A percentile compares a stretch with the other conserved stretches of the same genome.
phyloP scores from a whole-genome alignment of 305 asterid genomes.

The Solanum hybrid region DNA sequence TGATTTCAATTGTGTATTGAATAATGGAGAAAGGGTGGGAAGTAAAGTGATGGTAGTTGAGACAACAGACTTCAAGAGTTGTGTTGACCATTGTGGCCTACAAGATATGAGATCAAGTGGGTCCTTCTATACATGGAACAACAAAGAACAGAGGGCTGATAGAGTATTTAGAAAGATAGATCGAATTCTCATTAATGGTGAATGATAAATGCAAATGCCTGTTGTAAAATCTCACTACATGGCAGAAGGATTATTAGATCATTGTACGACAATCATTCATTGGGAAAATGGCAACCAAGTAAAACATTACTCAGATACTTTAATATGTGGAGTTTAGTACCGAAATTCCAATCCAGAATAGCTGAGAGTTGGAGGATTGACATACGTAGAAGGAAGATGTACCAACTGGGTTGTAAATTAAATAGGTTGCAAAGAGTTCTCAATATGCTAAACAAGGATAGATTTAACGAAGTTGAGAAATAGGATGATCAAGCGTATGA shows the following conservation, averaged over 20 bases:
- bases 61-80: neutral
- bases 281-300: neutral
- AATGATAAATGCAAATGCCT: neutral
- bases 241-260: neutral
- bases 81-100: neutral
- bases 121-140: neutral
- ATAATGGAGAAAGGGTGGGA: neutral
- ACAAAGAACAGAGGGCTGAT: neutral
- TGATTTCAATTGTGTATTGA: neutral
- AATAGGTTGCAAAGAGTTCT: neutral
- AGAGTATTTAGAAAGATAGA: neutral
- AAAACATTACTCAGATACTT: no score
- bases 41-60: neutral
- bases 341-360: neutral
- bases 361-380: neutral
- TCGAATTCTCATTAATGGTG: neutral
- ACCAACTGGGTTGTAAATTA: neutral
- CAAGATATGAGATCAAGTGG: neutral
- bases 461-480: neutral
- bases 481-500: neutral
- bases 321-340: no score
- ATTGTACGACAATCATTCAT: neutral
- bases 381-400: neutral
- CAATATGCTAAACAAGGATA: neutral
- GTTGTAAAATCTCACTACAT: neutral